These are phyloP conservation scores for Trichocomaceae sp. DNA, from an alignment of 2,329 filamentous ascomycete species.

Conservation along the genomic window DNA sequence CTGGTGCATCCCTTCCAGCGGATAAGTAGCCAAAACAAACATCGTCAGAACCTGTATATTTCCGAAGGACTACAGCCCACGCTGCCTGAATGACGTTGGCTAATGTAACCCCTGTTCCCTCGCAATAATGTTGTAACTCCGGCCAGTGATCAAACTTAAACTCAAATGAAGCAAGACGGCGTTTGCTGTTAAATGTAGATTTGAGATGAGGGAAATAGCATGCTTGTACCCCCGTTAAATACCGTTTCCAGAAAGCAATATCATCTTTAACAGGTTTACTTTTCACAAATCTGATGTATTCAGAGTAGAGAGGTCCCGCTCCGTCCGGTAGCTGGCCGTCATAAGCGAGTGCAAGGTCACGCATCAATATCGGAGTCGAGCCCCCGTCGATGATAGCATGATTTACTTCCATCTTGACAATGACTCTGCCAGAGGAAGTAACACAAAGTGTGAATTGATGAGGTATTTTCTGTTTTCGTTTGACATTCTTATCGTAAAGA, in stretches of 20 bases:
- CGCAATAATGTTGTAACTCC: conserved; percentile 28
- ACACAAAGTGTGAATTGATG: conserved; percentile 33
- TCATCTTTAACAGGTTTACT: conserved; percentile 21
- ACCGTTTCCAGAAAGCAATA: conserved; percentile 30
- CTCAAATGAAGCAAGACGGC: conserved; percentile 21
- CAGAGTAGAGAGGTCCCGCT: conserved; percentile 28
- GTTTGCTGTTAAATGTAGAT: conserved; percentile 12
- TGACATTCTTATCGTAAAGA: conserved; percentile 16
- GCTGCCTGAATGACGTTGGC: conserved; percentile 33
- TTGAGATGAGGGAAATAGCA: conserved; percentile 24
- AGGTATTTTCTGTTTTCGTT: conserved; percentile 28
- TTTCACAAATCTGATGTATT: conserved; percentile 33
- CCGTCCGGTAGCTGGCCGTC: conserved; percentile 26
- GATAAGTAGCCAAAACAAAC: conserved; percentile 39
- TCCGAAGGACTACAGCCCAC: conserved; percentile 35
- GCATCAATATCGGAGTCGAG: conserved; percentile 12
- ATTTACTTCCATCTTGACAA: conserved; percentile 28
- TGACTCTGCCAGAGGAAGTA: conserved; percentile 23
- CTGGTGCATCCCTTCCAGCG: conserved; percentile 40
- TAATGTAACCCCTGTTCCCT: conserved; percentile 26
- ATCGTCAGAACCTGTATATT: conserved; percentile 29
- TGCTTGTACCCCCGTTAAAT: conserved; percentile 27
- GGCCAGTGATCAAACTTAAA: conserved; percentile 27
- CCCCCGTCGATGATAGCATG: conserved; percentile 13
- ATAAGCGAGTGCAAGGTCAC: conserved; percentile 28